A percentile compares a stretch with the other conserved stretches of the same genome.
Conservation (phyloP, 176 grass and related monocot genomes). For the Carex littledalei region DNA sequence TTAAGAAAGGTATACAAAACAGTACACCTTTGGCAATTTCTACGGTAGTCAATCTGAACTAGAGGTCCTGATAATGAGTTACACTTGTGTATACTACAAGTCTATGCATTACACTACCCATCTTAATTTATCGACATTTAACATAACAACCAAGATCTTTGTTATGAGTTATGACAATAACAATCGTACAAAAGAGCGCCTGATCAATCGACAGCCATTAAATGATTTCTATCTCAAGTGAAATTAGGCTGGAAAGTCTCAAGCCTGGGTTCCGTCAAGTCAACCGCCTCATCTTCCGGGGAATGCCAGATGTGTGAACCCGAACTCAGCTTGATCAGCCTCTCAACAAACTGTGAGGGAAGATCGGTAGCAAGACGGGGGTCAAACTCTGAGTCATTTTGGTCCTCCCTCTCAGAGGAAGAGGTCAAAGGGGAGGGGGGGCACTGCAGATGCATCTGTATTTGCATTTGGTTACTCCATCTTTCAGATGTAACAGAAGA, state of each 20-base stretch:
- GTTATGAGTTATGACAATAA: background rate
- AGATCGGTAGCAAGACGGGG: conserved; percentile 16
- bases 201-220: background rate
- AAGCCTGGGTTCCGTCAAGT: conserved; percentile 74
- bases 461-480: conserved; percentile 29
- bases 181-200: background rate
- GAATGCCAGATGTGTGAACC: conserved; percentile 27
- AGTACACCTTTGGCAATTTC: background rate
- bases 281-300: conserved; percentile 57
- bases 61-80: background rate
- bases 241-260: conserved; percentile 39
- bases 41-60: background rate
- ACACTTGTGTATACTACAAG: background rate
- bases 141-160: background rate
- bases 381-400: background rate
- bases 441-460: background rate
- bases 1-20: too few species aligned
- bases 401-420: conserved; percentile 10
- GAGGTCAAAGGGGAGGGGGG: background rate
- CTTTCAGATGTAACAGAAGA: conserved; percentile 14
- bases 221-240: background rate
- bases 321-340: conserved; percentile 34
- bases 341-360: conserved; percentile 32
- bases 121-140: background rate
- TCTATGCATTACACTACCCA: background rate